phyloP scores from a whole-genome alignment of 2,329 filamentous ascomycete genomes.

The Aphanocladium album region DNA sequence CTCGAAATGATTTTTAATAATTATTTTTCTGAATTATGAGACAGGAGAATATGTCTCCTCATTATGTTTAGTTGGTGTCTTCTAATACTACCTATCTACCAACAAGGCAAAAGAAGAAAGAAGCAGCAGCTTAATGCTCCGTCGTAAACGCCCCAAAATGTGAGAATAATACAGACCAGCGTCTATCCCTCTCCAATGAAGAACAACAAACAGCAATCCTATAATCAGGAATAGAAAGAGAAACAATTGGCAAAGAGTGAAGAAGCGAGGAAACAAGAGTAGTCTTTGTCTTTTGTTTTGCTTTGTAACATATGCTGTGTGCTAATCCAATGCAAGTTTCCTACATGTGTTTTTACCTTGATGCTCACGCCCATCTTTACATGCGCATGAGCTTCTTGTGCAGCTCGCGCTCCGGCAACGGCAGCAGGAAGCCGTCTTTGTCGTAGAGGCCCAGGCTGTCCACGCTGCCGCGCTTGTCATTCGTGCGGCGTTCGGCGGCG shows the following conservation, averaged over 20 bases:
- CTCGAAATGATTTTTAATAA: not conserved
- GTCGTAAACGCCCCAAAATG: not conserved
- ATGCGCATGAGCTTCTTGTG: constrained; percentile 23
- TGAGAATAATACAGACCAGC: not conserved
- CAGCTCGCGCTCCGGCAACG: constrained; percentile 34
- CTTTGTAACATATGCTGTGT: not conserved
- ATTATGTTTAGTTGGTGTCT: not conserved
- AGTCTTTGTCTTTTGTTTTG: not conserved
- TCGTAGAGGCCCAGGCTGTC: constrained; percentile 42
- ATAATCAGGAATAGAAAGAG: no score
- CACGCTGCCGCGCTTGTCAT: constrained; percentile 24
- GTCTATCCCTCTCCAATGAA: not conserved
- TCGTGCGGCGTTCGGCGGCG: constrained; percentile 18
- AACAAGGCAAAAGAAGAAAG: not conserved
- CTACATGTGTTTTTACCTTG: not conserved
- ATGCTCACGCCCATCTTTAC: constrained; percentile 15
- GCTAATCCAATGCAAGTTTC: no score
- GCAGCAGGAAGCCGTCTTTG: constrained; percentile 40
- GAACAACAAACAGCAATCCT: not conserved
- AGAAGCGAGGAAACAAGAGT: no score
- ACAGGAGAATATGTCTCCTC: not conserved
- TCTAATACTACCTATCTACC: not conserved
- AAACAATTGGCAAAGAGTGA: not conserved
- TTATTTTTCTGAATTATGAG: constrained; percentile 1
- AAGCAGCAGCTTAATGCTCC: not conserved